Evolutionary conservation across 129 eudicot species (phyloP).

Genomic region (Helianthus tuberosus): DNA sequence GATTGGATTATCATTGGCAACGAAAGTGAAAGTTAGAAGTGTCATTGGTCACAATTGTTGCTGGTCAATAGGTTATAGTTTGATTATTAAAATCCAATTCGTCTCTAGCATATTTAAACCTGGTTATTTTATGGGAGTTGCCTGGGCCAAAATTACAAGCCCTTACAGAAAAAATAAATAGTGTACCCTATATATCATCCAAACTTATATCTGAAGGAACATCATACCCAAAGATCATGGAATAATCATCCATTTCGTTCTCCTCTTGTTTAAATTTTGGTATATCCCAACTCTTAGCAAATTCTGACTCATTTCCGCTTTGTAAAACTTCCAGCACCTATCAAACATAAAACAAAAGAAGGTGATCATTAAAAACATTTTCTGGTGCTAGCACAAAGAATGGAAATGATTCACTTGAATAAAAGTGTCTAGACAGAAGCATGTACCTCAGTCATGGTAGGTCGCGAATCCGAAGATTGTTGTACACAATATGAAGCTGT

Average conservation of each 20-base stretch:
- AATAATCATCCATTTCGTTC: constrained; percentile 69
- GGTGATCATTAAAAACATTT: not conserved
- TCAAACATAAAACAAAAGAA: constrained; percentile 6
- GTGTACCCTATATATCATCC: constrained; percentile 49
- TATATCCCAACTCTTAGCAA: constrained; percentile 48
- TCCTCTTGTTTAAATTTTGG: constrained; percentile 51
- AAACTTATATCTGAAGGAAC: constrained; percentile 67
- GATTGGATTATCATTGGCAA: too few relatives aligned
- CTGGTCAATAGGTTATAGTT: too few relatives aligned
- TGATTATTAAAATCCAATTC: too few relatives aligned
- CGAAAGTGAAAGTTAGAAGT: too few relatives aligned
- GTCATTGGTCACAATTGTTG: too few relatives aligned
- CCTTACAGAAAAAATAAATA: constrained; percentile 20
- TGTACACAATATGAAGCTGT: constrained; percentile 81
- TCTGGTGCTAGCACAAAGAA: not conserved
- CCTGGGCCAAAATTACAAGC: constrained; percentile 16
- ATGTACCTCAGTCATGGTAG: constrained; percentile 81
- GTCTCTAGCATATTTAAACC: not conserved
- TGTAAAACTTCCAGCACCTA: constrained; percentile 66
- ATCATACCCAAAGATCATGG: constrained; percentile 83
- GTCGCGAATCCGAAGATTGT: constrained; percentile 74
- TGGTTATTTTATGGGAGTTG: constrained; percentile 13
- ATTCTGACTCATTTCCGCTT: constrained; percentile 57
- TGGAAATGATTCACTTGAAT: not conserved
- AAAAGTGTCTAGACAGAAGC: not conserved